Evolutionary conservation across 2,329 filamentous ascomycete species (phyloP), one percentile per base, ranked within the genome.

Genomic region (Cadophora malorum): DNA sequence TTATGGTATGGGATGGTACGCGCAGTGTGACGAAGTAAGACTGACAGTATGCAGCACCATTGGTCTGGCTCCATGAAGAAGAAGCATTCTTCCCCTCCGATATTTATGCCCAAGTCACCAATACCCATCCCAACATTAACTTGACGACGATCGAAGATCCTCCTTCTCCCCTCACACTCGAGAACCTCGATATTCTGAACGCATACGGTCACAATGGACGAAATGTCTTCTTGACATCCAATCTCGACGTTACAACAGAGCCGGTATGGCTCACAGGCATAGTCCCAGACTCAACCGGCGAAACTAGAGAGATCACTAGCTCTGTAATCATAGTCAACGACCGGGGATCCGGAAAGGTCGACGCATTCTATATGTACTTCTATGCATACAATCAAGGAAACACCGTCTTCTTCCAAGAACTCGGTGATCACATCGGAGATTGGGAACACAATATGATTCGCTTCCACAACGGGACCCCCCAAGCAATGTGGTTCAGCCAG

Each of bases 401-500:
- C 55, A 76, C 66, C 1, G 76, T 78, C 1, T 63, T 78, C 2
- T 69, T 67, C 23, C 69, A 72, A n/a, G 76, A 78, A 56, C 68
- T 78, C 3, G 77, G 76, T 2, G 73, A 78, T 75, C 89, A 91
- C 75, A 84, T 91, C 35, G 89, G 88, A 9, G 87, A 89, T 74
- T 89, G 86, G 87, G 88, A 90, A 74, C 88, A 90, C 76, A 88
- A 85, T 65, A 89, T 90, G 87, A 81, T 91, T 38, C 87, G 89
- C 12, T 91, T 91, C 77, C 63, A 80, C 19, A 80, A 88, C 64
- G 85, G 85, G 10, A 70, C 73, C 1, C 89, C 89, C 0, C 77
- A 83, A 69, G 80, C 82, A 0, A 76, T 91, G 14, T 91, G 88
- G 86, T 90, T 84, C 74, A 86, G 83, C 63, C 88, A 91, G 74